Percentiles rank a stretch among this genome's conserved stretches.
phyloP scores from a whole-genome alignment of 768 basidiomycete genomes.

The Tulasnella sp. region DNA sequence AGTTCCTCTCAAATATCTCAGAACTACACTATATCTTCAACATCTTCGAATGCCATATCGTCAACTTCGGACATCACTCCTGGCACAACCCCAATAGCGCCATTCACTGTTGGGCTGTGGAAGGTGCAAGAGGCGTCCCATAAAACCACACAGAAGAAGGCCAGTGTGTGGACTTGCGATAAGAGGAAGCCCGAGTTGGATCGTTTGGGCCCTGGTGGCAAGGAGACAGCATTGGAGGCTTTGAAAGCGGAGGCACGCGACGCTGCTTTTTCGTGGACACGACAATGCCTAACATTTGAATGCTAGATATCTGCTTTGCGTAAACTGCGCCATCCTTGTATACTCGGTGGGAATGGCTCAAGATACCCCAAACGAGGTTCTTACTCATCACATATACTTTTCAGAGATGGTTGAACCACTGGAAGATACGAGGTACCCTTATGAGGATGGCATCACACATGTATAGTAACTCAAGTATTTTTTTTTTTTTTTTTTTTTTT shows the following conservation, averaged over 20 bases:
- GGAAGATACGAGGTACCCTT: conserved; percentile 62
- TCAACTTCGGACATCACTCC: not conserved
- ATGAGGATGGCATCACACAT: not conserved
- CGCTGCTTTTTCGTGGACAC: not conserved
- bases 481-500: no score
- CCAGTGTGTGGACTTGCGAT: conserved; percentile 88
- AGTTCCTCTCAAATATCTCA: conserved; percentile 10
- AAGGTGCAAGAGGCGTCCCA: conserved; percentile 76
- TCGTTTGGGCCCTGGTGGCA: conserved; percentile 48
- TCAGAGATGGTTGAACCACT: conserved; percentile 95
- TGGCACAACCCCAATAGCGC: conserved; percentile 1
- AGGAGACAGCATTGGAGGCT: conserved; percentile 69
- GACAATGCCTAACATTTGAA: not conserved
- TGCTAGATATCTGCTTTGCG: conserved; percentile 70
- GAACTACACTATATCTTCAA: conserved; percentile 5
- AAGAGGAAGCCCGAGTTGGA: conserved; percentile 70
- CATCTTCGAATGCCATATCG: conserved; percentile 1
- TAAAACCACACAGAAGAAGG: conserved; percentile 70
- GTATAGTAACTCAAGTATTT: not conserved
- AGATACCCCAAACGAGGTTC: no score
- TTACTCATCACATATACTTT: not conserved
- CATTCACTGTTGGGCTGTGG: conserved; percentile 78
- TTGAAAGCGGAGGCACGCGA: conserved; percentile 76
- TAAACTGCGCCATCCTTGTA: conserved; percentile 81
- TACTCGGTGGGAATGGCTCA: conserved; percentile 49